Conservation (phyloP, 2,329 filamentous ascomycete genomes). For the Ascochyta koolunga region DNA sequence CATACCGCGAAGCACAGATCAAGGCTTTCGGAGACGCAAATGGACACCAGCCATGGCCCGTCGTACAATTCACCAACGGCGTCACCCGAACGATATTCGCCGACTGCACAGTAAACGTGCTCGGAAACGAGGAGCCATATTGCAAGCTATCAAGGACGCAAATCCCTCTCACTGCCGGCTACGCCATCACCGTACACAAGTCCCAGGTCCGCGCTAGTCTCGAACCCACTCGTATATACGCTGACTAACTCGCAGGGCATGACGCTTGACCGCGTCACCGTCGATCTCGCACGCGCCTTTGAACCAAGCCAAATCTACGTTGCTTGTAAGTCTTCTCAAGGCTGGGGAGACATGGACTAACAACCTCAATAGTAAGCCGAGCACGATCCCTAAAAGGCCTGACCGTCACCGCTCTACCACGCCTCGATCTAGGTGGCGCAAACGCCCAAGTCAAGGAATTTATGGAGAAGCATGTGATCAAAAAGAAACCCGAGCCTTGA, state of each 20-base stretch:
- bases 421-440: slow-evolving; percentile 26
- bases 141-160: slow-evolving; percentile 63
- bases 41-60: slow-evolving; percentile 53
- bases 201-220: slow-evolving; percentile 37
- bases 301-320: slow-evolving; percentile 68
- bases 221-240: too few species aligned
- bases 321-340: slow-evolving; percentile 46
- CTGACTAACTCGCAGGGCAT: slow-evolving; percentile 55
- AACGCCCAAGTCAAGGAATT: slow-evolving; percentile 45
- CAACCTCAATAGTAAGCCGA: slow-evolving; percentile 53
- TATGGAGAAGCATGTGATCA: slow-evolving; percentile 25
- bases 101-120: slow-evolving; percentile 56
- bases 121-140: slow-evolving; percentile 56
- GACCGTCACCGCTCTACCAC: slow-evolving; percentile 45
- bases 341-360: slow-evolving; percentile 3
- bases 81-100: slow-evolving; percentile 55
- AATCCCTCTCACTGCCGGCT: slow-evolving; percentile 64
- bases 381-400: slow-evolving; percentile 60
- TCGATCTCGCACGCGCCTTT: slow-evolving; percentile 61
- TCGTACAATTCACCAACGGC: slow-evolving; percentile 62
- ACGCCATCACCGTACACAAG: slow-evolving; percentile 70
- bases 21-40: slow-evolving; percentile 47
- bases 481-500: neutral
- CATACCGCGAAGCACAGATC: slow-evolving; percentile 48
- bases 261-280: slow-evolving; percentile 64